Base-by-base conservation (phyloP, 495 filamentous ascomycete genomes). In the Aspergillus conjunctus region DNA sequence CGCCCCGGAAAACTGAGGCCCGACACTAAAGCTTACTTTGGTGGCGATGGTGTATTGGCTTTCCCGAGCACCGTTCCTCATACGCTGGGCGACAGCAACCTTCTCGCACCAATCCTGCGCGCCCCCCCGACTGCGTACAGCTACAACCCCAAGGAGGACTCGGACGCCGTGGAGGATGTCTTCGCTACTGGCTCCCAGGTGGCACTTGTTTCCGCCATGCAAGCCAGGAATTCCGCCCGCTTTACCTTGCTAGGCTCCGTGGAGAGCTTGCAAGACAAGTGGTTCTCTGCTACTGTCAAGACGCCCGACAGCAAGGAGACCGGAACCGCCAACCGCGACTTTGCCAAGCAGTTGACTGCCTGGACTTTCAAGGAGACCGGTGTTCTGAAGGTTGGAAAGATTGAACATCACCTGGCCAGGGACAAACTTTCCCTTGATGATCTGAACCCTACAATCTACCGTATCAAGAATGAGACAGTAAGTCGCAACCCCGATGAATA, bases 321-420 rank as follows among this genome's bases (percentile, higher is more conserved):
- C 49, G 75, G 79, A 64, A 92, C 89, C 4, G 83, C 84, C 45
- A 98, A 98, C 76, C 81, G 86, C 56, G 90, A 89, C 31, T 98
- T 98, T 68, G 91, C 89, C 15, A 88, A 88, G 75, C 85, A 89
- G 67, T 70, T 98, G 56, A 87, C 88, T 15, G 87, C 80, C 15
- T 98, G 95, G 95, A 88, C 92, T 0, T 98, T 98, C 81, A 87
- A 93, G 76, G 94, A 98, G 77, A 84, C 83, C 56, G 94, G 94
- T 64, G 91, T 98, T 11, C 75, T 98, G 62, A 88, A 90, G 66
- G 91, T 96, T 58, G 89, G 89, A 61, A 87, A 85, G 70, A 83
- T 97, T 54, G 83, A 88, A 72, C 94, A 98, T 75, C 85, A 89
- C 68, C 80, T 94, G 45, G 79, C 79, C 60, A 75, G 77, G 52